phyloP scores from a whole-genome alignment of 495 filamentous ascomycete genomes.

The Bathelium albidoporum region DNA sequence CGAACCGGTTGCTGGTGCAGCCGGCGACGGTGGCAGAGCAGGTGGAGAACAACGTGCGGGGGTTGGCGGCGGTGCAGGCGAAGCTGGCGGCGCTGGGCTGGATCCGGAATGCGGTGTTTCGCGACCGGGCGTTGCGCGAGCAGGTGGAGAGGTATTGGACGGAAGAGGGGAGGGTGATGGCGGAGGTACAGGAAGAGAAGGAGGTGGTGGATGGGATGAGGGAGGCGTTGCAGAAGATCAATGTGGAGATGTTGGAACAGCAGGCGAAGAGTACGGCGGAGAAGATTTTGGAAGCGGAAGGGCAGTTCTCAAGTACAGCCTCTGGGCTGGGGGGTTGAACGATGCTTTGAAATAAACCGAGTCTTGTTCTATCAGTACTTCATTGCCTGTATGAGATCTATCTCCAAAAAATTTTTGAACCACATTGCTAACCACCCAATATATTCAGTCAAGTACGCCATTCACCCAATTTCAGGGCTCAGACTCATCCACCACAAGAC shows the following conservation, averaged over 20 bases:
- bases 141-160: constrained; percentile 50
- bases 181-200: constrained; percentile 37
- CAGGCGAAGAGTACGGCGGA: constrained; percentile 47
- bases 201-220: constrained; percentile 48
- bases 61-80: constrained; percentile 36
- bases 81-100: constrained; percentile 47
- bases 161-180: constrained; percentile 31
- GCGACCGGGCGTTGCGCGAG: constrained; percentile 44
- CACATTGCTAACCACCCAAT: background rate
- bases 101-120: constrained; percentile 47
- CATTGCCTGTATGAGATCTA: background rate
- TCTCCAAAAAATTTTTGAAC: background rate
- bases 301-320: background rate
- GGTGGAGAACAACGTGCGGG: constrained; percentile 33
- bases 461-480: constrained; percentile 6
- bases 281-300: constrained; percentile 11
- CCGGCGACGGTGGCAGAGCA: constrained; percentile 41
- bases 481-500: constrained; percentile 55
- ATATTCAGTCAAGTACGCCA: no score
- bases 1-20: constrained; percentile 57
- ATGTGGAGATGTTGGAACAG: constrained; percentile 39
- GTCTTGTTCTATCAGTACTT: no score
- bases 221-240: constrained; percentile 37
- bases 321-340: background rate
- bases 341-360: no score